Base-by-base conservation (phyloP, 2,329 filamentous ascomycete species). In the Ascochyta clinopodiicola region DNA sequence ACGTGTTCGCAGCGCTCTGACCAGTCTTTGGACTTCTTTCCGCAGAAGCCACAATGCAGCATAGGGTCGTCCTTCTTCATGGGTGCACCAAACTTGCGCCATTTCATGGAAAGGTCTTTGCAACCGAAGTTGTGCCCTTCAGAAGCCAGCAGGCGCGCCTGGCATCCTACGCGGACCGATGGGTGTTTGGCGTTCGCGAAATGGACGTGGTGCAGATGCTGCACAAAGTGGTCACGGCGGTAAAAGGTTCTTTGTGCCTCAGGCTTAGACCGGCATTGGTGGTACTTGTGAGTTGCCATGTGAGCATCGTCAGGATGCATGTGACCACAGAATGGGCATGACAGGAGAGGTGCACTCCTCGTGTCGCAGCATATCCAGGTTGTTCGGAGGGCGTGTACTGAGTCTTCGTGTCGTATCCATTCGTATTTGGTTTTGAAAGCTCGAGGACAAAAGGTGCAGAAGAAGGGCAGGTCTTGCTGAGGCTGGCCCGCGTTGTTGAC, bases 351-450 rank as follows among this genome's bases (percentile, higher is more conserved):
- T 13, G 60, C 44, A 10, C 54, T 59, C 32, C 69, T 74, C 1
- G 57, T 66, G 47, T 71, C 67, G 50, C 71, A 74, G 53, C 71
- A 75, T 17, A 74, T 72, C 71, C 71, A 75, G 4, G 72, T 75
- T 5, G 71, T 75, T 12, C 71, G 68, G n/a, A 74, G 67, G 12
- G 70, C 72, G 40, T 75, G 72, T 4, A 74, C 71, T 1, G 71
- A 74, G 39, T 75, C 71, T 54, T 74, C 72, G 36, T 75, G 72
- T 6, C 72, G 66, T n/a, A 72, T 62, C 72, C 72, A 75, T 55
- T 74, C 70, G 40, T 74, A 74, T 34, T 74, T 75, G 4, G 70
- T 73, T 37, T 71, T 72, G 61, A 74, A 75, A 2, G 72, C 69
- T 32, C 71, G 63, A 3, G 69, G 69, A 40, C 72, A 75, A 44